Base-by-base conservation (phyloP, 257 asterid genomes). In the Ligustrum vulgare region DNA sequence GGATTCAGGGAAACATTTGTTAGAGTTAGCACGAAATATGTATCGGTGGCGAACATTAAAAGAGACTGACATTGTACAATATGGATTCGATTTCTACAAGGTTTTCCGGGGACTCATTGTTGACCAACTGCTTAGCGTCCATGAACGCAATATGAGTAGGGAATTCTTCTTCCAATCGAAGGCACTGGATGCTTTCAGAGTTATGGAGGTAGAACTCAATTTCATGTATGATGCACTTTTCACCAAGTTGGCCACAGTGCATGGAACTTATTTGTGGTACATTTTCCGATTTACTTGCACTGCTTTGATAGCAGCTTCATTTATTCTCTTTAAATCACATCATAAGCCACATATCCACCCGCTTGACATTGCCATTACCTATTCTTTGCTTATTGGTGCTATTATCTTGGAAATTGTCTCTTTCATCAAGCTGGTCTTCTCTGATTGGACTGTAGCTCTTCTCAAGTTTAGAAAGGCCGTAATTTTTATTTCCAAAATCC, bases 161-260 rank as follows among this genome's bases (percentile, higher is more conserved):
- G 9, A 0, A 0, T 79, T 69, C 66, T 76, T 79, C 75, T 37
- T 70, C 3, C 0, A 1, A 1, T 1, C 1, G 3, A 0, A 7
- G 1, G 34, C 76, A 9, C 0, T 0, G 5, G 78, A 70, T 1
- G 86, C 84, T 22, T 83, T 80, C 71, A 41, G n/a, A n/a, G 49
- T 83, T 0, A 33, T 83, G 76, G 82, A 80, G 35, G 51, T 69
- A 11, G 84, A 77, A 75, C 82, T 79, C 23, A 83, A 77, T 64
- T 80, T 83, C 76, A 39, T 83, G 80, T 80, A 76, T 37, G 86
- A 79, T 77, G 80, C 13, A 20, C 84, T 83, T 8, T 83, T 47
- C 70, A 83, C 86, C 15, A 80, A 83, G 78, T 36, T 41, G 63
- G 75, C 60, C 1, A 47, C 54, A 0, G 76, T 83, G 47, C 72